These are phyloP conservation scores for Fusarium sp. DNA, from an alignment of 2,329 filamentous ascomycete species.

Conservation along the genomic window DNA sequence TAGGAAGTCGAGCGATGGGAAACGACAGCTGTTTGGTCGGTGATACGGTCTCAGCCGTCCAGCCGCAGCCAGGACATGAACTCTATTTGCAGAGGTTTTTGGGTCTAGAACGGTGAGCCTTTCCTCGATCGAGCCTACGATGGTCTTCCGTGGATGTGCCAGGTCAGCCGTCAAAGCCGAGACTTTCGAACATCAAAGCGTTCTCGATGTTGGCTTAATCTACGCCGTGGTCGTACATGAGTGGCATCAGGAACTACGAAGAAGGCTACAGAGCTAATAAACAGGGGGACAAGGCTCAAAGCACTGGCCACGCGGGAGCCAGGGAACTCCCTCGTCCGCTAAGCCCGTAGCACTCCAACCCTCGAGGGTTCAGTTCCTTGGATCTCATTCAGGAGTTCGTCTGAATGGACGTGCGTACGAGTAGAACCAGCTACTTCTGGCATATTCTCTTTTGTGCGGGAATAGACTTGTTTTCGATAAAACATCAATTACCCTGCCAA, in stretches of 20 bases:
- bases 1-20: slow-evolving; percentile 40
- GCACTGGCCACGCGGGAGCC: slow-evolving; percentile 48
- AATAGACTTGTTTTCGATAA: not conserved
- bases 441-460: not conserved
- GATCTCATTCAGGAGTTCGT: slow-evolving; percentile 30
- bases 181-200: slow-evolving; percentile 8
- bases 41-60: slow-evolving; percentile 37
- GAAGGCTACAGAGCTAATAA: slow-evolving; percentile 8
- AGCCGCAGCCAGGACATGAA: slow-evolving; percentile 35
- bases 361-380: slow-evolving; percentile 26
- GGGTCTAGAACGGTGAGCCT: slow-evolving; percentile 38
- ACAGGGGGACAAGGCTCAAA: slow-evolving; percentile 27
- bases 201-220: slow-evolving; percentile 15
- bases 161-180: slow-evolving; percentile 19
- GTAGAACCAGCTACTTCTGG: not conserved
- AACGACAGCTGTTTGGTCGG: slow-evolving; percentile 23
- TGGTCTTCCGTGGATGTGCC: slow-evolving; percentile 14
- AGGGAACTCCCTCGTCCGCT: slow-evolving; percentile 38
- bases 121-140: slow-evolving; percentile 17
- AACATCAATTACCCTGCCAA: slow-evolving; percentile 20
- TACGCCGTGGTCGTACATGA: slow-evolving; percentile 18
- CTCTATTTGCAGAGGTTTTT: slow-evolving; percentile 24
- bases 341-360: slow-evolving; percentile 33
- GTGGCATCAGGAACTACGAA: slow-evolving; percentile 34
- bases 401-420: slow-evolving; percentile 7